phyloP scores from a whole-genome alignment of 768 basidiomycete genomes.

The Boletus tylopilopsis region DNA sequence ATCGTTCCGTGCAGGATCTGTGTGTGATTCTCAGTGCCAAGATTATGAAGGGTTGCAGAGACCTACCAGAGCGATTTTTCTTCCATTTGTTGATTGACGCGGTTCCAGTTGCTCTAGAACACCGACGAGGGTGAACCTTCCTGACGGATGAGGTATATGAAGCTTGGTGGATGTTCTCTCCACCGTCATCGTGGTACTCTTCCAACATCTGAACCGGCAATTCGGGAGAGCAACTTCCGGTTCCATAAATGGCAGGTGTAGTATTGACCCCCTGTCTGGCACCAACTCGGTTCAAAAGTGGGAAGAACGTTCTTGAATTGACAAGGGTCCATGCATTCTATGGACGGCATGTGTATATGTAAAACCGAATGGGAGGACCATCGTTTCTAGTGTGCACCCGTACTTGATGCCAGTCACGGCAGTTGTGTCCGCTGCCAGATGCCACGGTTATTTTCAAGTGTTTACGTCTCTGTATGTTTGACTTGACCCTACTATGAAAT shows the following conservation, averaged over 20 bases:
- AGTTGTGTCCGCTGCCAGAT: too few relatives aligned
- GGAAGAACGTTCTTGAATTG: not conserved
- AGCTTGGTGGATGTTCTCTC: slow-evolving; percentile 45
- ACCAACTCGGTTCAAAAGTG: too few relatives aligned
- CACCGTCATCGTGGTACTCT: slow-evolving; percentile 16
- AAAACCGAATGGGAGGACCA: not conserved
- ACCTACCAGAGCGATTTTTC: slow-evolving; percentile 63
- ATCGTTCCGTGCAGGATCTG: slow-evolving; percentile 79
- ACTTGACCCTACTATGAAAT: slow-evolving; percentile 12
- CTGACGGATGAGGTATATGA: slow-evolving; percentile 46
- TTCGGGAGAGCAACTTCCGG: not conserved
- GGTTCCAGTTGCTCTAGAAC: slow-evolving; percentile 59
- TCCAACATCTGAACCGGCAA: not conserved
- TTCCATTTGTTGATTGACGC: slow-evolving; percentile 47
- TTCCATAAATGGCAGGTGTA: slow-evolving; percentile 26
- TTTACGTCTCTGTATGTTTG: not conserved
- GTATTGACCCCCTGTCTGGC: slow-evolving; percentile 9
- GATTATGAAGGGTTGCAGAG: slow-evolving; percentile 12
- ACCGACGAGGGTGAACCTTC: slow-evolving; percentile 50
- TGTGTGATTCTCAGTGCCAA: slow-evolving; percentile 15
- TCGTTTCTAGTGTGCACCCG: too few relatives aligned
- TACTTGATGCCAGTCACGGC: too few relatives aligned
- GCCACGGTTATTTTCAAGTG: slow-evolving; percentile 3
- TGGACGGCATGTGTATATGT: not conserved
- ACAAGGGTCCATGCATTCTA: too few relatives aligned